These are phyloP conservation scores for Apophysomyces ossiformis DNA, from an alignment of 371 early-diverging fungal species.

Conservation along the genomic window DNA sequence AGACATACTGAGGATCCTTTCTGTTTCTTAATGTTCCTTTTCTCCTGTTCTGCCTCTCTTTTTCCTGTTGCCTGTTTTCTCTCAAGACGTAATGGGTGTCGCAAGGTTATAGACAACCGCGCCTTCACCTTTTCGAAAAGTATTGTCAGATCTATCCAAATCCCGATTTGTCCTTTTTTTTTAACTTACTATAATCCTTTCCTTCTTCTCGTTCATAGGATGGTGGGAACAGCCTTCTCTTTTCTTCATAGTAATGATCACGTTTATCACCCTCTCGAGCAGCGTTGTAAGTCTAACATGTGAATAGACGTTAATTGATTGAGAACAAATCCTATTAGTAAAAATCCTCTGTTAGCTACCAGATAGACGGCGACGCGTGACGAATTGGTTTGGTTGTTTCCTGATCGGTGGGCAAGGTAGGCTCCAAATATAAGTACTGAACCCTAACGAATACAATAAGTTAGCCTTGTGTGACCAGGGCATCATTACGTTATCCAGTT, in stretches of 20 bases:
- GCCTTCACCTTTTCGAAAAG: conserved; percentile 19
- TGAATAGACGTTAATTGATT: not conserved
- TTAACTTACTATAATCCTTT: conserved; percentile 50
- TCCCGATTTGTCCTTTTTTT: not conserved
- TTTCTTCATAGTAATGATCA: conserved; percentile 57
- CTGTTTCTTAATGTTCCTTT: no score
- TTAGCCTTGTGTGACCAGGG: not conserved
- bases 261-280: conserved; percentile 58
- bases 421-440: conserved; percentile 60
- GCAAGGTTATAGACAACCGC: conserved; percentile 26
- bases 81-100: conserved; percentile 17
- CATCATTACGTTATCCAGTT: conserved; percentile 16
- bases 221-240: conserved; percentile 59
- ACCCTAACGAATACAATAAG: conserved; percentile 21
- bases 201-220: conserved; percentile 54
- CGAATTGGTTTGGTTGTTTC: conserved; percentile 49
- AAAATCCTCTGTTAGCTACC: not conserved
- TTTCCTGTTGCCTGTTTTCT: not conserved
- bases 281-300: conserved; percentile 52
- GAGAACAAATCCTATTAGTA: not conserved
- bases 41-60: not conserved
- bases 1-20: not conserved
- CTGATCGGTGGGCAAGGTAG: conserved; percentile 59
- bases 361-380: conserved; percentile 59
- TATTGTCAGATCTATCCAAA: not conserved